Conservation (phyloP, 1,284 basidiomycete species). For the Irpex sp. region DNA sequence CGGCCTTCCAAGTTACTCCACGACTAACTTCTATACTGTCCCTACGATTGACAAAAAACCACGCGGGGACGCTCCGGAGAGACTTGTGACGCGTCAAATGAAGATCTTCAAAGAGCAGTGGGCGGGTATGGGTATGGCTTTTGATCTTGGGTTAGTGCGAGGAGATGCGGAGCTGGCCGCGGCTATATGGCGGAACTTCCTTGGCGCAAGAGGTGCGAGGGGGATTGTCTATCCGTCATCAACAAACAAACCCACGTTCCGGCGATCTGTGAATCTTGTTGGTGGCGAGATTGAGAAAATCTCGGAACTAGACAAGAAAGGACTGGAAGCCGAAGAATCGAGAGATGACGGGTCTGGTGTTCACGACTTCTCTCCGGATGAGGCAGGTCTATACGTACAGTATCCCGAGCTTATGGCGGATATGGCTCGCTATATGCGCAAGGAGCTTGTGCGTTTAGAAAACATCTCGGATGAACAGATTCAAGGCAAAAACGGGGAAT, state of each 20-base stretch:
- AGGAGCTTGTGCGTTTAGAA: constrained; percentile 77
- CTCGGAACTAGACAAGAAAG: constrained; percentile 43
- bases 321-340: constrained; percentile 51
- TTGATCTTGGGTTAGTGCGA: constrained; percentile 77
- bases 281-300: constrained; percentile 59
- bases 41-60: constrained; percentile 33
- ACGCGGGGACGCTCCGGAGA: constrained; percentile 61
- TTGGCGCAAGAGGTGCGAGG: constrained; percentile 73
- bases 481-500: constrained; percentile 33
- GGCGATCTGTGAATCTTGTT: constrained; percentile 63
- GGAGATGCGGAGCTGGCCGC: constrained; percentile 82
- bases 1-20: constrained; percentile 25
- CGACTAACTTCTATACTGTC: constrained; percentile 47
- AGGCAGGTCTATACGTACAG: constrained; percentile 63
- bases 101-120: constrained; percentile 91
- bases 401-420: constrained; percentile 79
- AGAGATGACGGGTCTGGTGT: constrained; percentile 71
- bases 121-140: constrained; percentile 77
- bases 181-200: constrained; percentile 91
- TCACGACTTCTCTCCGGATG: constrained; percentile 59
- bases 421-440: constrained; percentile 74
- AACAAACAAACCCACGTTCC: constrained; percentile 33
- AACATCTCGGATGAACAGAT: constrained; percentile 69
- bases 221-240: constrained; percentile 52
- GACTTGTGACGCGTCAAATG: constrained; percentile 88